Percentiles rank a stretch among this genome's conserved stretches.
Evolutionary conservation across 139 green algal species (phyloP).

Genomic region (Bryopsis sp.): DNA sequence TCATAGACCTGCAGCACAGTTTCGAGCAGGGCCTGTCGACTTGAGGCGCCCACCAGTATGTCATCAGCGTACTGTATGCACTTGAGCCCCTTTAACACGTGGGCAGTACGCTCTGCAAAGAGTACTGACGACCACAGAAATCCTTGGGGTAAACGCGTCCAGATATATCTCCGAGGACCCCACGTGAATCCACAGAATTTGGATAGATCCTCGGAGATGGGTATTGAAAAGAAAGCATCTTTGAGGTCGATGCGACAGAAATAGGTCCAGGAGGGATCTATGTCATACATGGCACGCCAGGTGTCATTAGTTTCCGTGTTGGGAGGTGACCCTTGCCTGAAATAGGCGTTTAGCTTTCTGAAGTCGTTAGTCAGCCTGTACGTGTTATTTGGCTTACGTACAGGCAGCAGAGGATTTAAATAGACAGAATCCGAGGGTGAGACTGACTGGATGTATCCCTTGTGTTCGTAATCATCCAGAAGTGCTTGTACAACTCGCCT

Average conservation of each 20-base stretch:
- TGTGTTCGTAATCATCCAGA: too few relatives aligned
- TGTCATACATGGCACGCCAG: background rate
- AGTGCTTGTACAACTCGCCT: too few relatives aligned
- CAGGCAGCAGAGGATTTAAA: too few relatives aligned
- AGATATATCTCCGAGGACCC: background rate
- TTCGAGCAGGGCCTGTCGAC: background rate
- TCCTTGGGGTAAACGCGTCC: slow-evolving; percentile 11
- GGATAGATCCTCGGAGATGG: background rate
- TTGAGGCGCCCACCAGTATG: background rate
- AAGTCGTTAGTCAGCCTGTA: slow-evolving; percentile 21
- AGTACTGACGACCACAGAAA: slow-evolving; percentile 14
- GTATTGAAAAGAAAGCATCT: slow-evolving; percentile 15
- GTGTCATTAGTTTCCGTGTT: background rate
- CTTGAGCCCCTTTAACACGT: slow-evolving; percentile 8
- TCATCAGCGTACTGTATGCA: slow-evolving; percentile 12
- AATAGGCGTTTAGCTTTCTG: slow-evolving; percentile 14
- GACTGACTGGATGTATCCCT: too few relatives aligned
- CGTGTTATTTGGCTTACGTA: too few relatives aligned
- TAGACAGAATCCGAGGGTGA: too few relatives aligned
- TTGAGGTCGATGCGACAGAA: slow-evolving; percentile 12
- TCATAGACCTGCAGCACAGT: background rate
- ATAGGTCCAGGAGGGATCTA: slow-evolving; percentile 4
- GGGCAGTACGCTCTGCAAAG: slow-evolving; percentile 9
- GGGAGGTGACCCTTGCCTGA: background rate
- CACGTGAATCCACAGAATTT: slow-evolving; percentile 6